Conservation (phyloP, 2,329 filamentous ascomycete genomes). For the Dactylellina drechsleri region DNA sequence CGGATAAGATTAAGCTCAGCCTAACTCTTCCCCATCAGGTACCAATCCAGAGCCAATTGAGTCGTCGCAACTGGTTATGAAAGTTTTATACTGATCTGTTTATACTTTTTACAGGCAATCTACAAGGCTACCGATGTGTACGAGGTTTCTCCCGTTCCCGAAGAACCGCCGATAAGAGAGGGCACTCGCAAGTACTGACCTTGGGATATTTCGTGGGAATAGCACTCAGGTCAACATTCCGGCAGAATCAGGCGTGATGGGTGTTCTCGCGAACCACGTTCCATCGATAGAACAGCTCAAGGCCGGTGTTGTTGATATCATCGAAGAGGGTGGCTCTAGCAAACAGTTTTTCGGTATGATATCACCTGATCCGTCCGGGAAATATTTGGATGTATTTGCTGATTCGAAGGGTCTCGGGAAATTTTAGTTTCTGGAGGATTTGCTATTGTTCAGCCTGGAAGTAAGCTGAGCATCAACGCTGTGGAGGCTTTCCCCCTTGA, state of each 20-base stretch:
- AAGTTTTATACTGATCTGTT: not conserved
- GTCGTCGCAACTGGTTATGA: not conserved
- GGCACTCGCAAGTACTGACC: slow-evolving; percentile 17
- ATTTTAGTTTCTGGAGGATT: slow-evolving; percentile 90
- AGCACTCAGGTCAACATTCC: slow-evolving; percentile 97
- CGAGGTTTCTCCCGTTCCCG: slow-evolving; percentile 60
- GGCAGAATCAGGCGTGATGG: slow-evolving; percentile 98
- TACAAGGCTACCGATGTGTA: slow-evolving; percentile 78
- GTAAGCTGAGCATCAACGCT: slow-evolving; percentile 95
- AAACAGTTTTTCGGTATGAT: slow-evolving; percentile 98
- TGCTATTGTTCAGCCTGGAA: slow-evolving; percentile 95
- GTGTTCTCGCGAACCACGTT: slow-evolving; percentile 98
- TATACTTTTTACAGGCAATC: slow-evolving; percentile 67
- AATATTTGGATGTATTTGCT: not conserved
- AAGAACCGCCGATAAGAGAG: slow-evolving; percentile 17
- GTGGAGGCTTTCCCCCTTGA: slow-evolving; percentile 94
- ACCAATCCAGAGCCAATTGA: slow-evolving; percentile 63
- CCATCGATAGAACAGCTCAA: slow-evolving; percentile 99
- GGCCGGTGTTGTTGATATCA: slow-evolving; percentile 91
- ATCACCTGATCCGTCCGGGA: slow-evolving; percentile 5
- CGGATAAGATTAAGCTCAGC: slow-evolving; percentile 98
- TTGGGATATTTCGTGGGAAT: slow-evolving; percentile 58
- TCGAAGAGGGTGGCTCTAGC: slow-evolving; percentile 83
- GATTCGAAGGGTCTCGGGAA: not conserved
- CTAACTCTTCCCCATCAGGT: slow-evolving; percentile 98